These are phyloP conservation scores for Letharia lupina DNA, from an alignment of 495 filamentous ascomycete genomes.

Conservation along the genomic window DNA sequence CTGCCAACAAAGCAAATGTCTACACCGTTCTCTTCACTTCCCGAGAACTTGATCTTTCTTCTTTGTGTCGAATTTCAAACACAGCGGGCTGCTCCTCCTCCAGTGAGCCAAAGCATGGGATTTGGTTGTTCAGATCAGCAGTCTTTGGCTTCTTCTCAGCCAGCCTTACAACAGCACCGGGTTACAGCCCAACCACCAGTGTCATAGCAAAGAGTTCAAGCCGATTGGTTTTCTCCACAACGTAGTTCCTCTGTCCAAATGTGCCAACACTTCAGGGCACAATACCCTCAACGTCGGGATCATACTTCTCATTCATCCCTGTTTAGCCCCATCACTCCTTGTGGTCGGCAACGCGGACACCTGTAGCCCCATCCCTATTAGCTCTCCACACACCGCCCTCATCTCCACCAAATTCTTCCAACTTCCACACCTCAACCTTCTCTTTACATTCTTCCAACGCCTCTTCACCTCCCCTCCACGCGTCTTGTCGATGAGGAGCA, in stretches of 20 bases:
- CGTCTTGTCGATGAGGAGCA: constrained; percentile 75
- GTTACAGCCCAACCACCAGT: background rate
- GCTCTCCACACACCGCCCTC: constrained; percentile 80
- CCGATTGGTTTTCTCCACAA: background rate
- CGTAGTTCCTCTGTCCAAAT: background rate
- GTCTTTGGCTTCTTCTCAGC: background rate
- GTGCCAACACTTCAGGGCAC: background rate
- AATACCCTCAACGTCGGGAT: background rate
- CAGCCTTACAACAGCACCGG: background rate
- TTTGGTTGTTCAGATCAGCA: background rate
- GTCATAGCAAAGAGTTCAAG: background rate
- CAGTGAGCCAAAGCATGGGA: background rate
- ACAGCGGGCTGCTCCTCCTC: no score
- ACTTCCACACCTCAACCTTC: constrained; percentile 89
- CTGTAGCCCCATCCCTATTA: constrained; percentile 67
- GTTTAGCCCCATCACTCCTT: background rate
- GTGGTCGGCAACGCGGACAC: constrained; percentile 16
- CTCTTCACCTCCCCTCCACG: constrained; percentile 85
- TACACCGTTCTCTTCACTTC: no score
- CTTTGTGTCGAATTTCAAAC: no score
- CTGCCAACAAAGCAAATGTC: background rate
- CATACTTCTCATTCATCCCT: background rate
- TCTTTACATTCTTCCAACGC: constrained; percentile 81
- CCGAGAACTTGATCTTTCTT: no score
- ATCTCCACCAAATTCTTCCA: constrained; percentile 76